Evolutionary conservation across 78 protist species (phyloP).

Genomic region (Paratrimastix pyriformis): DNA sequence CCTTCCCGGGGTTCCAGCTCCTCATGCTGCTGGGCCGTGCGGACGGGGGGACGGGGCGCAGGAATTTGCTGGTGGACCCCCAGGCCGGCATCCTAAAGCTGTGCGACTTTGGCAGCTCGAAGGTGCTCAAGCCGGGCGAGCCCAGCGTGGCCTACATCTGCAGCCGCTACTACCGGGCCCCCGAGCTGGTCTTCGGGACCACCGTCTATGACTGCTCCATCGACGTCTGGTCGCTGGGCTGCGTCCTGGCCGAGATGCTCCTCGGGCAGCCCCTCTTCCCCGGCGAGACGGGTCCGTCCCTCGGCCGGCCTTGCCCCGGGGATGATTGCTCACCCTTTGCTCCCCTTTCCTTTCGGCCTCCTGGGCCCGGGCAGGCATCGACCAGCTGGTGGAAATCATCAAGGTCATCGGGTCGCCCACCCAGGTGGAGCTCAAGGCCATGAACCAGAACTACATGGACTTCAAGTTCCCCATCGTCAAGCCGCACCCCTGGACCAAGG

Average conservation of each 20-base stretch:
- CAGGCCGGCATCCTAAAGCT: neutral
- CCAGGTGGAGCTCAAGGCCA: neutral
- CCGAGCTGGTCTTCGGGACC: constrained; percentile 97
- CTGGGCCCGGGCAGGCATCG: no score
- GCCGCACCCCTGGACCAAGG: neutral
- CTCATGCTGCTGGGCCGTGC: no score
- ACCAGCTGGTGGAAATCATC: constrained; percentile 96
- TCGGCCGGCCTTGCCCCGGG: no score
- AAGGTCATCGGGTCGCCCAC: constrained; percentile 48
- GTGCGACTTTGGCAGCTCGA: neutral
- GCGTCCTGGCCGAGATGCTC: constrained; percentile 86
- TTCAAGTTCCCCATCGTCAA: neutral
- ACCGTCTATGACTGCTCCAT: constrained; percentile 86
- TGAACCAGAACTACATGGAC: neutral
- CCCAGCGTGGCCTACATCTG: constrained; percentile 98
- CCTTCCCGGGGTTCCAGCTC: no score
- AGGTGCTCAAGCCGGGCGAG: constrained; percentile 59
- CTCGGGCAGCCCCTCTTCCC: constrained; percentile 86
- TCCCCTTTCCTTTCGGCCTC: no score
- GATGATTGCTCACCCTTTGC: no score
- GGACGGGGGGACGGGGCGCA: no score
- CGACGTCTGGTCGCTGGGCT: constrained; percentile 79
- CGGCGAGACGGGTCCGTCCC: constrained; percentile 79
- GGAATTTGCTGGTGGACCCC: neutral
- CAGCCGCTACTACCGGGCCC: constrained; percentile 44